phyloP scores from a whole-genome alignment of 2,329 filamentous ascomycete genomes.

The Alternaria sp. region DNA sequence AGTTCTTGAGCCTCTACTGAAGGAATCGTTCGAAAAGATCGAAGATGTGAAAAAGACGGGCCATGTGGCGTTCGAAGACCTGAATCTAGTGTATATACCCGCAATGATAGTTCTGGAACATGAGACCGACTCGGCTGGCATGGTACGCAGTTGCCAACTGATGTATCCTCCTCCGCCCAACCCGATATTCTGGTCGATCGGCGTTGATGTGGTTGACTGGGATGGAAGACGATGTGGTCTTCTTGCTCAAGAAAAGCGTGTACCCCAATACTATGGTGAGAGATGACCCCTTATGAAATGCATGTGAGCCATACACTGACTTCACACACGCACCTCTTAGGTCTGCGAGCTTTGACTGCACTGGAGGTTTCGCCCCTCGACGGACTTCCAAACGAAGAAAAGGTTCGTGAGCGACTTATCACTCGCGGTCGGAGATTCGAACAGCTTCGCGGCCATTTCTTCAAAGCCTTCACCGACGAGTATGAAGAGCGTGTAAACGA shows the following conservation, averaged over 20 bases:
- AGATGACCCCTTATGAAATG: background rate
- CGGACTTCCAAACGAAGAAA: constrained; percentile 48
- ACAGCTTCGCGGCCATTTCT: constrained; percentile 56
- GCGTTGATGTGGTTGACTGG: constrained; percentile 29
- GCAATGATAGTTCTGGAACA: constrained; percentile 21
- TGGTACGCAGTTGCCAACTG: constrained; percentile 11
- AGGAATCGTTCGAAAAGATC: constrained; percentile 13
- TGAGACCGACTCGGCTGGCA: constrained; percentile 21
- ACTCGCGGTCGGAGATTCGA: constrained; percentile 57
- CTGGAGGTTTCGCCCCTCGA: constrained; percentile 53
- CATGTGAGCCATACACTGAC: background rate
- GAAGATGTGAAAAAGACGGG: constrained; percentile 46
- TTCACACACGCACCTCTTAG: background rate
- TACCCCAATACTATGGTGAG: constrained; percentile 32
- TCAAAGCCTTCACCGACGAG: constrained; percentile 24
- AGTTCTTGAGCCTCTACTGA: constrained; percentile 30
- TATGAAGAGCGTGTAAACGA: constrained; percentile 2
- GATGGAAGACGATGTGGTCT: constrained; percentile 35
- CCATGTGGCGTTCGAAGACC: constrained; percentile 41
- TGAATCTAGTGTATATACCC: constrained; percentile 47
- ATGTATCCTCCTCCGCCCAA: constrained; percentile 7
- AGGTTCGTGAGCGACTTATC: constrained; percentile 51
- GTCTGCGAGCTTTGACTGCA: constrained; percentile 51
- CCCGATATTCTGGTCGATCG: background rate
- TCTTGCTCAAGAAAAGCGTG: constrained; percentile 15